Evolutionary conservation across 2,329 filamentous ascomycete species (phyloP), one percentile per base, ranked within the genome.

Genomic region (Alternaria solani): DNA sequence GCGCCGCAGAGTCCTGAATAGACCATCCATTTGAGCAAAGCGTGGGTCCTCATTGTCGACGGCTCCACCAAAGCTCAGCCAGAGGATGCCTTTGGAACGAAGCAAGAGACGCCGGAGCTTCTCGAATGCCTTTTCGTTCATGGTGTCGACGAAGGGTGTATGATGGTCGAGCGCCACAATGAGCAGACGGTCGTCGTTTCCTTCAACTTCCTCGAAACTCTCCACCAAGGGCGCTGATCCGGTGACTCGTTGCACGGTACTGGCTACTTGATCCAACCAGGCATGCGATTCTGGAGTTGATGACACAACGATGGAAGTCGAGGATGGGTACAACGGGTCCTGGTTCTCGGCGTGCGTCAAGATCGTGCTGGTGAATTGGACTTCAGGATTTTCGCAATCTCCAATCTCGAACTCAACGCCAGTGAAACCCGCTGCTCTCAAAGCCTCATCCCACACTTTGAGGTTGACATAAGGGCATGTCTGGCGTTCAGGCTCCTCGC

Each of bases 41-140:
- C 28, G 51, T 16, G 51, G 51, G 18, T 46, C 16, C 30, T 46
- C 28, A 7, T 7, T 16, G 7, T 55, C 51, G 11, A 36, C 23
- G 11, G 18, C 42, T 26, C 51, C 51, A 20, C 51, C 42, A 38
- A 34, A 55, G 51, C 51, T 55, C 11, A 55, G 42, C 51, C 51
- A 55, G 20, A 55, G n/a, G 7, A 55, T 46, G 4, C 41, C 51
- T 16, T 12, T 34, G 16, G 28, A 36, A 14, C 11, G n/a, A 46
- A 55, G 30, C 14, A 46, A 23, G 16, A 55, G 39, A 16, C 11
- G 1, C 9, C 51, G 51, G 11, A 55, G 28, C 20, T 46, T 55
- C 28, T 46, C 51, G 16, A 55, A 55, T 11, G 41, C 30, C 18
- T 23, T 11, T 9, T 28, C 2, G 28, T 55, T 14, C 47, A 51